Conservation (phyloP, 1,284 basidiomycete species). For the Abortiporus biennis region DNA sequence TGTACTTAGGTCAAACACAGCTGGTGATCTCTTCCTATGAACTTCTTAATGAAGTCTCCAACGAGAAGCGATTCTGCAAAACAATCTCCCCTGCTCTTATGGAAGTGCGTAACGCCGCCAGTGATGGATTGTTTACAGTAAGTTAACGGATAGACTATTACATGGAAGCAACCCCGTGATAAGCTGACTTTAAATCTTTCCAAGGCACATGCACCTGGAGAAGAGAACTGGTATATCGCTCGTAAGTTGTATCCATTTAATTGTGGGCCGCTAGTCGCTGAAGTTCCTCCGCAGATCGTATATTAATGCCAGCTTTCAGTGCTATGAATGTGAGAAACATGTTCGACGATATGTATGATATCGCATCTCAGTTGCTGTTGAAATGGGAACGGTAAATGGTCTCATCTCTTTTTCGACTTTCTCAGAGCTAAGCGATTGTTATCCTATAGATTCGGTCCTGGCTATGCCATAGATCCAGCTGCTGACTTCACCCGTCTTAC, state of each 20-base stretch:
- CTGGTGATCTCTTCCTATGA: conserved; percentile 30
- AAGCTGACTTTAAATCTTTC: too few relatives aligned
- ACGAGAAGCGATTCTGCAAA: conserved; percentile 41
- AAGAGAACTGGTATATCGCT: conserved; percentile 41
- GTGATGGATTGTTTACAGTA: conserved; percentile 40
- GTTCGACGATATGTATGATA: conserved; percentile 45
- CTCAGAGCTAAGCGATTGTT: background rate
- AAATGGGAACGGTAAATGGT: conserved; percentile 37
- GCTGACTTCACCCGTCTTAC: conserved; percentile 42
- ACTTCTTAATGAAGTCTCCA: conserved; percentile 35
- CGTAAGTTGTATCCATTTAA: conserved; percentile 23
- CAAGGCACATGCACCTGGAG: conserved; percentile 28
- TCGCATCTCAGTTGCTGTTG: conserved; percentile 36
- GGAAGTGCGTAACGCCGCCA: conserved; percentile 34
- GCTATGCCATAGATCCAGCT: conserved; percentile 33
- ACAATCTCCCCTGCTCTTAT: conserved; percentile 24
- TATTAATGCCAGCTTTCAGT: conserved; percentile 48
- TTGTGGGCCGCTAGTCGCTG: background rate
- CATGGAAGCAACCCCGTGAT: background rate
- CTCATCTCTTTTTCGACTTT: background rate
- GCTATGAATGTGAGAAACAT: conserved; percentile 37
- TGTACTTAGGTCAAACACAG: too few relatives aligned
- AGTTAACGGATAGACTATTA: background rate
- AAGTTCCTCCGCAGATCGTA: conserved; percentile 29
- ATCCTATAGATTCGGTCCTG: conserved; percentile 32